These are phyloP conservation scores for Cornus florida DNA, from an alignment of 148 eudicot species.

Conservation along the genomic window DNA sequence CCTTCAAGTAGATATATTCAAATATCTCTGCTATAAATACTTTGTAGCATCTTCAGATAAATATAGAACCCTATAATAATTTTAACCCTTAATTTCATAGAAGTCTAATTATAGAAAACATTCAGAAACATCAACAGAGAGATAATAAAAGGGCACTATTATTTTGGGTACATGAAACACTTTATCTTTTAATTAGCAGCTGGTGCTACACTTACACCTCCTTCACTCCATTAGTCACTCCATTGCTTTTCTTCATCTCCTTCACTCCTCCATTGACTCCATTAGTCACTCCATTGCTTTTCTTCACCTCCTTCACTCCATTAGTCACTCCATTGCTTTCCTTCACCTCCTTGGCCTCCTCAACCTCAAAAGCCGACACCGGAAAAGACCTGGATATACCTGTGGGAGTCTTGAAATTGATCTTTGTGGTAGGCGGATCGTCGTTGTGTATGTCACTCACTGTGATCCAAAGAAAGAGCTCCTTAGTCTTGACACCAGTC, in stretches of 20 bases:
- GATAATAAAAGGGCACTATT: no score
- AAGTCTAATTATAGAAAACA: no score
- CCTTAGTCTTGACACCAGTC: slow-evolving; percentile 72
- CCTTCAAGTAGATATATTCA: no score
- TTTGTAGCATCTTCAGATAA: no score
- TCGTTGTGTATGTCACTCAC: slow-evolving; percentile 44
- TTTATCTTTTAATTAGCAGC: background rate
- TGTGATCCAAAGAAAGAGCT: slow-evolving; percentile 63
- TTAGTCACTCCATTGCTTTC: background rate
- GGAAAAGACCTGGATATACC: slow-evolving; percentile 58
- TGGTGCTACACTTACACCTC: background rate
- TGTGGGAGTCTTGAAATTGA: slow-evolving; percentile 42
- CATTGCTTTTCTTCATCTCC: no score
- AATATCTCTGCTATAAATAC: no score
- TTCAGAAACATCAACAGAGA: no score
- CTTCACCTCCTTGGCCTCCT: slow-evolving; percentile 12
- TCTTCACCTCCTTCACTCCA: slow-evolving; percentile 3
- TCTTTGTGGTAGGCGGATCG: slow-evolving; percentile 35
- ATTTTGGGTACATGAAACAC: no score
- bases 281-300: background rate
- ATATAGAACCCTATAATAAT: no score
- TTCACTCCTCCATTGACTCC: background rate
- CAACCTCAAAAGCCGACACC: slow-evolving; percentile 38
- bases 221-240: no score
- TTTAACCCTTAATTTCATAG: no score